phyloP scores from a whole-genome alignment of 2,329 filamentous ascomycete species.

The Hirsutella thompsonii region DNA sequence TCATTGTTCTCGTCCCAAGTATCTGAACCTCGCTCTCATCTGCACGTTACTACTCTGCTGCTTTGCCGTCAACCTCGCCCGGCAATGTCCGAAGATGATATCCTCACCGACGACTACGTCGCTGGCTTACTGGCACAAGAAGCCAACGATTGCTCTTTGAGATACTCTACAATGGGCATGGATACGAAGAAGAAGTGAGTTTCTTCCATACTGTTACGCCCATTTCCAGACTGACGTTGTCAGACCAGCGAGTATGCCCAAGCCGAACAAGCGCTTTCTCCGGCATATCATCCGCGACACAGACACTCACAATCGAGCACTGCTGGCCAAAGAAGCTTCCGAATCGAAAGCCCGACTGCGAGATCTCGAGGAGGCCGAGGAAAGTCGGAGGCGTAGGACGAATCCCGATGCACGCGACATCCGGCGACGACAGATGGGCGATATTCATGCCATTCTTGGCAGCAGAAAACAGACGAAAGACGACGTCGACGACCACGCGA shows the following conservation, averaged over 20 bases:
- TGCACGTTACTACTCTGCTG: too few relatives aligned
- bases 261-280: conserved; percentile 84
- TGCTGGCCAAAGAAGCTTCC: conserved; percentile 71
- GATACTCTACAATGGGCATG: conserved; percentile 63
- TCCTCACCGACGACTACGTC: conserved; percentile 64
- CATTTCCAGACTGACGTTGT: conserved; percentile 1
- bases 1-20: too few relatives aligned
- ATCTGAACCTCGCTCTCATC: too few relatives aligned
- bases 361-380: conserved; percentile 38
- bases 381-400: conserved; percentile 27
- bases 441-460: conserved; percentile 45
- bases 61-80: background rate
- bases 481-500: conserved; percentile 12
- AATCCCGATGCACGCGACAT: conserved; percentile 37
- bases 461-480: conserved; percentile 22
- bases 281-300: conserved; percentile 80
- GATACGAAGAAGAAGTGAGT: conserved; percentile 20
- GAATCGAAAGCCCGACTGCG: conserved; percentile 63
- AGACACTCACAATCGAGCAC: conserved; percentile 75
- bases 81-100: conserved; percentile 30
- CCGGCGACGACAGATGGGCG: conserved; percentile 43
- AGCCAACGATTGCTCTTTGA: conserved; percentile 58
- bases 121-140: conserved; percentile 69
- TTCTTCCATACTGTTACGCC: too few relatives aligned
- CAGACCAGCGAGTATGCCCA: conserved; percentile 58